Evolutionary conservation across 805 yeast species (phyloP).

Genomic region (Myxozyma geophila): DNA sequence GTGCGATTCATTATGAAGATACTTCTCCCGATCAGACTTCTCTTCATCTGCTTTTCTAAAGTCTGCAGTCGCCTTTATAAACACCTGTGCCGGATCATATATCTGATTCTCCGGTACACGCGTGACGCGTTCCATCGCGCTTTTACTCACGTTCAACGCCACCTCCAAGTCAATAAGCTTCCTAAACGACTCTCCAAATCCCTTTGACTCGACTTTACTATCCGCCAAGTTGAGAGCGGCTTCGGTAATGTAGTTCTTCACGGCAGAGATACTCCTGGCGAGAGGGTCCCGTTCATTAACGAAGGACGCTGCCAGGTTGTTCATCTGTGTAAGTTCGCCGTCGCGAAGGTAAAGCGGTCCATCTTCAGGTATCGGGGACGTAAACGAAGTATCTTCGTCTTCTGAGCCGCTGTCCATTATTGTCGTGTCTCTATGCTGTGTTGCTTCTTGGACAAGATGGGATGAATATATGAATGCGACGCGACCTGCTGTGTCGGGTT

Average conservation of each 20-base stretch:
- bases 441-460: not conserved
- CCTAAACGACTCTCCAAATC: conserved; percentile 2
- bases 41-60: not conserved
- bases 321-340: not conserved
- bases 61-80: not conserved
- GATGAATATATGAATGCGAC: not conserved
- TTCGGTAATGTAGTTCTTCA: not conserved
- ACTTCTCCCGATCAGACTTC: conserved; percentile 21
- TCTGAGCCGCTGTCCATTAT: not conserved
- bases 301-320: not conserved
- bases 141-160: not conserved
- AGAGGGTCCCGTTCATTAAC: not conserved
- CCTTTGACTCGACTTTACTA: conserved; percentile 1
- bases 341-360: conserved; percentile 5
- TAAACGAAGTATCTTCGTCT: not conserved
- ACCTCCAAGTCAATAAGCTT: conserved; percentile 4
- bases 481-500: not conserved
- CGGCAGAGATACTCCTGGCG: not conserved
- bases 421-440: not conserved
- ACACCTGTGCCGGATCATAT: conserved; percentile 6
- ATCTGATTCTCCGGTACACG: conserved; percentile 5
- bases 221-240: conserved; percentile 9
- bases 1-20: conserved; percentile 6
- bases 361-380: not conserved
- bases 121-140: not conserved